phyloP scores from a whole-genome alignment of 2,329 filamentous ascomycete genomes.

The Colletotrichum lentis region DNA sequence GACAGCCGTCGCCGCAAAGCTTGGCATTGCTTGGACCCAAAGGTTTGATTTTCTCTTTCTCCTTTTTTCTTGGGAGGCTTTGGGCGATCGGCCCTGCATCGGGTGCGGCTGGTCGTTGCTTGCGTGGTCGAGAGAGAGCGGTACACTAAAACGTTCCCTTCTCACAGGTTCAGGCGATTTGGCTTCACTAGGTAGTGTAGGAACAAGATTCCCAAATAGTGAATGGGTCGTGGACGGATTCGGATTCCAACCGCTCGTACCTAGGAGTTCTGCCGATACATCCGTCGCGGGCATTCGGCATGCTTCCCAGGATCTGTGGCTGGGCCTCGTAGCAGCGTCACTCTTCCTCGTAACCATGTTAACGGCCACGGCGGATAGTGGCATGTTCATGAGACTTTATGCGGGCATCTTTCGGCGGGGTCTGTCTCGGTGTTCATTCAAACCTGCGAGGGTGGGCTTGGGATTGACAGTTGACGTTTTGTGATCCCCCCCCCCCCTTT shows the following conservation, averaged over 20 bases:
- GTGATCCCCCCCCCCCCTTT: neutral
- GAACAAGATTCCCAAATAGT: neutral
- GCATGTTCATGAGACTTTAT: neutral
- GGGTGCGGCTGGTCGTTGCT: neutral
- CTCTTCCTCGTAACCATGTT: neutral
- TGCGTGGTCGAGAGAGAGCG: neutral
- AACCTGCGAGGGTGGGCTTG: neutral
- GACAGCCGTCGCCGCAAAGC: slow-evolving; percentile 37
- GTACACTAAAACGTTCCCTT: neutral
- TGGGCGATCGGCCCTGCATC: neutral
- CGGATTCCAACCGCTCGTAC: neutral
- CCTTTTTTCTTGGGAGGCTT: neutral
- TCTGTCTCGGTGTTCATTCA: neutral
- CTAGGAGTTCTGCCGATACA: neutral
- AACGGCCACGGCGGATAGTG: neutral
- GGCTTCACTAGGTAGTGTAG: too few relatives aligned
- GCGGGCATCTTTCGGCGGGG: slow-evolving; percentile 5
- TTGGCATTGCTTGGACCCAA: slow-evolving; percentile 26
- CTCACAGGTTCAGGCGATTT: slow-evolving; percentile 1
- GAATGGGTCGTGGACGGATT: neutral
- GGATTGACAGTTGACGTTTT: slow-evolving; percentile 11
- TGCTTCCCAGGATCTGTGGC: neutral
- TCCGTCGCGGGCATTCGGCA: neutral
- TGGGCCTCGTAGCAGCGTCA: neutral
- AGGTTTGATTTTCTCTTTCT: neutral